These are phyloP conservation scores for Hemerocallis citrina DNA, from an alignment of 106 monocot genomes.

Conservation along the genomic window DNA sequence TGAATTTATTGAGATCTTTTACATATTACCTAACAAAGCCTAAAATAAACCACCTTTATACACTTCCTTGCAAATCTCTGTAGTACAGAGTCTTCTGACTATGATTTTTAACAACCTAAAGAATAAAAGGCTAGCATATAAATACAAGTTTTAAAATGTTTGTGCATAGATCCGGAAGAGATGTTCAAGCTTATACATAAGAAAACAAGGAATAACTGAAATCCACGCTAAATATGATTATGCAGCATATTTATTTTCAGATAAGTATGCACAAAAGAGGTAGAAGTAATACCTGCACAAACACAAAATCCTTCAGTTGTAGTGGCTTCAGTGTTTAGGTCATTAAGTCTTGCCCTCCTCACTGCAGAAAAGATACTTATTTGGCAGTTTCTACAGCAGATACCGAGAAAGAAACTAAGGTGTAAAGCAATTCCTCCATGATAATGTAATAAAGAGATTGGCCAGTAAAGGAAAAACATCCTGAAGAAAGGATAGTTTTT, in stretches of 20 bases:
- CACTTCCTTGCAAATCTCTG: not conserved
- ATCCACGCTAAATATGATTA: not conserved
- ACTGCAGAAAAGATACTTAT: not conserved
- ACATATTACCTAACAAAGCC: not conserved
- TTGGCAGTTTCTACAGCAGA: not conserved
- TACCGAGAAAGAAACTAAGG: not conserved
- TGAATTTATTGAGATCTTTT: not conserved
- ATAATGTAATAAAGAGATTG: not conserved
- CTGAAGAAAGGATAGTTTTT: not conserved
- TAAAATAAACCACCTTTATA: not conserved
- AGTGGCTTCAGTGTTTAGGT: not conserved
- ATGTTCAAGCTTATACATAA: not conserved
- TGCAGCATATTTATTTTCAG: not conserved
- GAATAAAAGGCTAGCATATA: not conserved
- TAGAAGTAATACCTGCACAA: not conserved
- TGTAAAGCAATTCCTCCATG: not conserved
- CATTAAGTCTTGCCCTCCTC: not conserved
- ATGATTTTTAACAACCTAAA: not conserved
- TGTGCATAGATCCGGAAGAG: not conserved
- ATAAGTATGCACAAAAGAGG: not conserved
- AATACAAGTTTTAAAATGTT: not conserved
- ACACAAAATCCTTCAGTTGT: not conserved
- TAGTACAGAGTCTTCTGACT: not conserved
- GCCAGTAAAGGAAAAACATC: not conserved
- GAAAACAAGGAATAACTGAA: not conserved